Evolutionary conservation across 2,329 filamentous ascomycete species (phyloP).

Genomic region (Pseudofabraea citricarpa): DNA sequence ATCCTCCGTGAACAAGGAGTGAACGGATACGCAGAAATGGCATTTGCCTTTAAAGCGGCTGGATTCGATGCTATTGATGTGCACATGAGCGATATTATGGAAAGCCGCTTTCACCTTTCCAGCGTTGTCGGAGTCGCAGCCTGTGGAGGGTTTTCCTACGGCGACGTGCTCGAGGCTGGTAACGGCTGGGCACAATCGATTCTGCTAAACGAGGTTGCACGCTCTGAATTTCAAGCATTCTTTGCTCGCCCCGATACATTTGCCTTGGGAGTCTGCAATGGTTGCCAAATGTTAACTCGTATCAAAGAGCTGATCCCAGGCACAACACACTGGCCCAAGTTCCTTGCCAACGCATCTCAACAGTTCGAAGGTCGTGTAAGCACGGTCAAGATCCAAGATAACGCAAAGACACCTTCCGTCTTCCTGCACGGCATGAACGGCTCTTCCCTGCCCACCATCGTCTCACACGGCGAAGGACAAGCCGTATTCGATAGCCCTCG

Average conservation of each 20-base stretch:
- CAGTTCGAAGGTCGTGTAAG: constrained; percentile 86
- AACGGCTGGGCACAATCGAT: constrained; percentile 96
- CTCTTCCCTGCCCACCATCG: constrained; percentile 76
- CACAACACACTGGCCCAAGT: constrained; percentile 77
- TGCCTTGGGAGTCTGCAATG: constrained; percentile 91
- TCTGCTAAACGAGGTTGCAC: constrained; percentile 69
- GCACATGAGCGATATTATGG: constrained; percentile 92
- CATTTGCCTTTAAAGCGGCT: constrained; percentile 86
- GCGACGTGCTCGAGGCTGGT: constrained; percentile 82
- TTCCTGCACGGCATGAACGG: constrained; percentile 89
- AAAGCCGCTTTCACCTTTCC: constrained; percentile 66
- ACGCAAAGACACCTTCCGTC: constrained; percentile 58
- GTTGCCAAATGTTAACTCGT: constrained; percentile 89
- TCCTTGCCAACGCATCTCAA: constrained; percentile 77
- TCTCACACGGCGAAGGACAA: constrained; percentile 87
- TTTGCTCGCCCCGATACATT: constrained; percentile 89
- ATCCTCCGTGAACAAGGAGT: constrained; percentile 94
- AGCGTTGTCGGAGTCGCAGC: constrained; percentile 86
- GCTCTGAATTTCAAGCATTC: constrained; percentile 76
- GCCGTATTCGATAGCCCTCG: constrained; percentile 61
- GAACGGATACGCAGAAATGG: constrained; percentile 96
- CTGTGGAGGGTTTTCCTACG: constrained; percentile 96
- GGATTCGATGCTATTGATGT: constrained; percentile 91
- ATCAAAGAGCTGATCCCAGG: constrained; percentile 82
- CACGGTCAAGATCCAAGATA: constrained; percentile 76